Evolutionary conservation across 805 yeast species (phyloP).

Genomic region (Ogataea pignaliae): DNA sequence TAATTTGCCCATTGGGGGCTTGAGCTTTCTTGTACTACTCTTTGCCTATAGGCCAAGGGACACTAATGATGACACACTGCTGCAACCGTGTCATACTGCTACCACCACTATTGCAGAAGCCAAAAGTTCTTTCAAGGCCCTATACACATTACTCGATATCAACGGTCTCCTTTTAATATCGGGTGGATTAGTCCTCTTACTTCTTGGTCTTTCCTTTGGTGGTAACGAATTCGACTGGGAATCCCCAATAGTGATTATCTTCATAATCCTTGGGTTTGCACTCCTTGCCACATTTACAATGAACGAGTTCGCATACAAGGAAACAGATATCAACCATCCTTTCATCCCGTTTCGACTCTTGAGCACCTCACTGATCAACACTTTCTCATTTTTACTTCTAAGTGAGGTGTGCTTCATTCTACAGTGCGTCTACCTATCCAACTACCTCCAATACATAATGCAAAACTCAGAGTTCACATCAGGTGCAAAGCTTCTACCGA

Average conservation of each 20-base stretch:
- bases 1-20: conserved; percentile 65
- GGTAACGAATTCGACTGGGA: conserved; percentile 52
- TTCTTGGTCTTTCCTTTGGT: conserved; percentile 55
- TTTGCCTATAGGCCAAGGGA: conserved; percentile 6
- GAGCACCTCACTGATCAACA: conserved; percentile 20
- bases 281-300: conserved; percentile 31
- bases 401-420: conserved; percentile 42
- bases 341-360: conserved; percentile 42
- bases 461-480: conserved; percentile 40
- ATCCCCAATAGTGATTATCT: conserved; percentile 47
- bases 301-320: conserved; percentile 31
- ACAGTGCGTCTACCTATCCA: conserved; percentile 34
- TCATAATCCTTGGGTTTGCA: conserved; percentile 43
- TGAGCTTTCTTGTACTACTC: conserved; percentile 40
- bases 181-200: conserved; percentile 40
- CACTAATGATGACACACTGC: not conserved
- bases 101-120: not conserved
- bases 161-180: conserved; percentile 37
- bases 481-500: conserved; percentile 44
- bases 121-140: not conserved
- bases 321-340: conserved; percentile 29
- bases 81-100: not conserved
- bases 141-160: conserved; percentile 6
- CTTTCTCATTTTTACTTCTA: conserved; percentile 8
- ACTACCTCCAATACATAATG: conserved; percentile 47